Conservation (phyloP, 2,329 filamentous ascomycete species). For the Fusarium phyllophilum region DNA sequence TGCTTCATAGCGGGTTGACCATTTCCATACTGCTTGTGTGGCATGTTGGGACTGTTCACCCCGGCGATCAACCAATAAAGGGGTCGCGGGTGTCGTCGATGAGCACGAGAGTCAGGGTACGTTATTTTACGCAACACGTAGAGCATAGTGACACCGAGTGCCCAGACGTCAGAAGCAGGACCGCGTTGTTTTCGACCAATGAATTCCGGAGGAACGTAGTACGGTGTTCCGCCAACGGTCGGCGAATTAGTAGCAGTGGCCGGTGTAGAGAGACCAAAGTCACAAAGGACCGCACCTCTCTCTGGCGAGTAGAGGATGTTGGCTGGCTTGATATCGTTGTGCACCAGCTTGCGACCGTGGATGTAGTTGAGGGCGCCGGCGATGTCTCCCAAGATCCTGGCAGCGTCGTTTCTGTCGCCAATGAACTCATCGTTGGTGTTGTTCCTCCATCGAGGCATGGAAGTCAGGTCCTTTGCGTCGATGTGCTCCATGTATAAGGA, state of each 20-base stretch:
- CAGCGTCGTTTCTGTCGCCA: slow-evolving; percentile 60
- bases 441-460: slow-evolving; percentile 61
- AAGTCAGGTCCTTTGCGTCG: slow-evolving; percentile 64
- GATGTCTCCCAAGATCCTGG: slow-evolving; percentile 65
- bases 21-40: slow-evolving; percentile 50
- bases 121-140: slow-evolving; percentile 66
- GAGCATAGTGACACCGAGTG: slow-evolving; percentile 68
- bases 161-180: slow-evolving; percentile 67
- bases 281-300: slow-evolving; percentile 68
- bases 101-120: slow-evolving; percentile 63
- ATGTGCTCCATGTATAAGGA: slow-evolving; percentile 72
- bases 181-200: slow-evolving; percentile 65
- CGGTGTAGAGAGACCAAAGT: slow-evolving; percentile 66
- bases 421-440: slow-evolving; percentile 59
- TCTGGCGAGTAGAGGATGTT: slow-evolving; percentile 70
- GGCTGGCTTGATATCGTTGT: slow-evolving; percentile 72
- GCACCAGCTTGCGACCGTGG: slow-evolving; percentile 63
- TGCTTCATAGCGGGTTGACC: slow-evolving; percentile 57
- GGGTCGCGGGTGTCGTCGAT: slow-evolving; percentile 59
- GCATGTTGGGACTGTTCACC: slow-evolving; percentile 55
- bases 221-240: slow-evolving; percentile 67
- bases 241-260: slow-evolving; percentile 56
- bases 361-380: slow-evolving; percentile 65
- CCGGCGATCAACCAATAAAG: slow-evolving; percentile 69
- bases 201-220: slow-evolving; percentile 71